Evolutionary conservation across 2,329 filamentous ascomycete genomes (phyloP).

Genomic region (Stromatinia cepivora): DNA sequence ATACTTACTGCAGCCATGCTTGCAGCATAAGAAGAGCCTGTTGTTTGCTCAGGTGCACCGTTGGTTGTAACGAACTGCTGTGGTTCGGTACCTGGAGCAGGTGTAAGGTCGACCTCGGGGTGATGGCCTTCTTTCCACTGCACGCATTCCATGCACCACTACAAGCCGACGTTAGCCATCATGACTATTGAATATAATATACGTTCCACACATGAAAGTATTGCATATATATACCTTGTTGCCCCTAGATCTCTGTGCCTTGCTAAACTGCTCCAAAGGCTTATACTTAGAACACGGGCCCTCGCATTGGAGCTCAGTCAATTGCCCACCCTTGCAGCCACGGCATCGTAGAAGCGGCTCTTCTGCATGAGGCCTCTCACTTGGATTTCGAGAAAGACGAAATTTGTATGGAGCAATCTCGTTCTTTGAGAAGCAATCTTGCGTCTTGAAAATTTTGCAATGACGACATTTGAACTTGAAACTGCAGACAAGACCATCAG

Average conservation of each 20-base stretch:
- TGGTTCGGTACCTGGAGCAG: conserved; percentile 28
- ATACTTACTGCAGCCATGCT: background rate
- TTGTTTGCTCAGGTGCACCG: background rate
- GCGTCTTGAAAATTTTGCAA: conserved; percentile 37
- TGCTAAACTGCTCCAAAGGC: conserved; percentile 50
- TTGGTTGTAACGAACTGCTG: background rate
- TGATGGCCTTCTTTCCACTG: conserved; percentile 32
- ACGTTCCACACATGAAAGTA: background rate
- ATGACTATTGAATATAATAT: background rate
- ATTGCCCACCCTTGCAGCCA: conserved; percentile 46
- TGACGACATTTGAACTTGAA: conserved; percentile 23
- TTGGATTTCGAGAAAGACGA: conserved; percentile 23
- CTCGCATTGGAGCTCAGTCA: conserved; percentile 50
- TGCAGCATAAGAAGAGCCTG: conserved; percentile 2
- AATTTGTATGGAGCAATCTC: conserved; percentile 46
- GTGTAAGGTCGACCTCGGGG: conserved; percentile 25
- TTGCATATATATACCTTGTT: conserved; percentile 4
- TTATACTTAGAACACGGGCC: conserved; percentile 49
- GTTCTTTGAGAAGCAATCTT: conserved; percentile 48
- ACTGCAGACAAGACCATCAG: background rate
- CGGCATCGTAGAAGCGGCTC: conserved; percentile 43
- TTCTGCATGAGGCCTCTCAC: conserved; percentile 27
- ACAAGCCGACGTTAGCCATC: conserved; percentile 12
- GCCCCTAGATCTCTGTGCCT: conserved; percentile 45
- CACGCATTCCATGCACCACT: conserved; percentile 46